These are phyloP conservation scores for Globisporangium lucens DNA, from an alignment of 352 stramenopile species.

Conservation along the genomic window DNA sequence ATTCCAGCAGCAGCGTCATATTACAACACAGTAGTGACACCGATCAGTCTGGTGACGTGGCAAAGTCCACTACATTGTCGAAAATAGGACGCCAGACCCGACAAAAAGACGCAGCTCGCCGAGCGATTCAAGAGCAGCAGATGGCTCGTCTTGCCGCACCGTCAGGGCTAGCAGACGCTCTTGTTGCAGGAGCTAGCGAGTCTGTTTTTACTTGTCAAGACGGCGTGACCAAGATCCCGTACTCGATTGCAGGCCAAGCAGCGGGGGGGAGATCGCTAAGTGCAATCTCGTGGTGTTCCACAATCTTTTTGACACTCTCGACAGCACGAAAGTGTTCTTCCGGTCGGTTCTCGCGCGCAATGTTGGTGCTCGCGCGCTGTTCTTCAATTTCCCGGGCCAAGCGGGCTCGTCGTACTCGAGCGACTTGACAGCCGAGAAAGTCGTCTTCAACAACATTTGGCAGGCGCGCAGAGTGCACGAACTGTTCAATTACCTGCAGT, in stretches of 20 bases:
- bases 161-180: constrained; percentile 32
- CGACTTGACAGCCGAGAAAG: constrained; percentile 24
- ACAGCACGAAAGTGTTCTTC: constrained; percentile 89
- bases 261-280: constrained; percentile 48
- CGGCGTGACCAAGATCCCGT: constrained; percentile 77
- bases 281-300: constrained; percentile 91
- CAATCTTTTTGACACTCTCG: constrained; percentile 92
- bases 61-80: not conserved
- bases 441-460: constrained; percentile 87
- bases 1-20: not conserved
- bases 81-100: not conserved
- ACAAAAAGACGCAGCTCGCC: constrained; percentile 34
- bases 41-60: not conserved
- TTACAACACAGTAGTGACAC: not conserved
- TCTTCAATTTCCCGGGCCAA: constrained; percentile 92
- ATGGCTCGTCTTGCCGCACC: constrained; percentile 68
- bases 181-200: constrained; percentile 23
- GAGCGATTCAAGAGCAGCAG: constrained; percentile 66
- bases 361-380: constrained; percentile 76
- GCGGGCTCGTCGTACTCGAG: constrained; percentile 60
- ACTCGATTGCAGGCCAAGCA: constrained; percentile 73
- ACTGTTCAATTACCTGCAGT: constrained; percentile 77
- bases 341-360: constrained; percentile 72
- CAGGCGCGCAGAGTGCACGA: constrained; percentile 79
- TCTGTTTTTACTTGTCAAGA: constrained; percentile 68